A percentile compares a stretch with the other conserved stretches of the same genome.
phyloP scores from a whole-genome alignment of 768 basidiomycete species.

The Termitomyces eurrhizus region DNA sequence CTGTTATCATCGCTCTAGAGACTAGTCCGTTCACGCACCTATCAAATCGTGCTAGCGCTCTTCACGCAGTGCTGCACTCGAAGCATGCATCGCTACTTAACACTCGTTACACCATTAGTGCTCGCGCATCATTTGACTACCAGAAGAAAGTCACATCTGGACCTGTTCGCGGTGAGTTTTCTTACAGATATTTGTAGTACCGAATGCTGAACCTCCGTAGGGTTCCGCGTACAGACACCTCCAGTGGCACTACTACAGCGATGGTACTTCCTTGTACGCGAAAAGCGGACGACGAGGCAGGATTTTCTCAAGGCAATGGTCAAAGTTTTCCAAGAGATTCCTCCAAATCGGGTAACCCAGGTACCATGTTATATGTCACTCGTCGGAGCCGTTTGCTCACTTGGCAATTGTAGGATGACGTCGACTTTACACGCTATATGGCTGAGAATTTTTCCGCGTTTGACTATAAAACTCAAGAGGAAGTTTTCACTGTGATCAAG shows the following conservation, averaged over 20 bases:
- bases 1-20: slow-evolving; percentile 90
- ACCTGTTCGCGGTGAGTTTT: slow-evolving; percentile 47
- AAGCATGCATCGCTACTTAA: slow-evolving; percentile 92
- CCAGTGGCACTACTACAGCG: slow-evolving; percentile 77
- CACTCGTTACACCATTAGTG: slow-evolving; percentile 77
- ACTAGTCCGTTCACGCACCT: slow-evolving; percentile 63
- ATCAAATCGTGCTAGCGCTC: slow-evolving; percentile 69
- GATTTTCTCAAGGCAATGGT: slow-evolving; percentile 85
- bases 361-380: slow-evolving; percentile 24
- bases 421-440: slow-evolving; percentile 88
- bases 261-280: slow-evolving; percentile 90
- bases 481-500: slow-evolving; percentile 82
- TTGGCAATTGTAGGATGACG: slow-evolving; percentile 54
- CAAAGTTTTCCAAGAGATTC: slow-evolving; percentile 76
- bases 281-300: slow-evolving; percentile 81
- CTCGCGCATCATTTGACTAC: slow-evolving; percentile 79
- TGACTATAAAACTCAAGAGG: slow-evolving; percentile 95
- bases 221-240: slow-evolving; percentile 59
- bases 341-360: slow-evolving; percentile 52
- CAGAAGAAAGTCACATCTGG: slow-evolving; percentile 55
- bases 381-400: neutral
- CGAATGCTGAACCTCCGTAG: slow-evolving; percentile 28
- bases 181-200: neutral
- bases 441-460: slow-evolving; percentile 90
- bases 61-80: slow-evolving; percentile 78